Evolutionary conservation across 257 asterid genomes (phyloP).

Genomic region (Plantago ovata): DNA sequence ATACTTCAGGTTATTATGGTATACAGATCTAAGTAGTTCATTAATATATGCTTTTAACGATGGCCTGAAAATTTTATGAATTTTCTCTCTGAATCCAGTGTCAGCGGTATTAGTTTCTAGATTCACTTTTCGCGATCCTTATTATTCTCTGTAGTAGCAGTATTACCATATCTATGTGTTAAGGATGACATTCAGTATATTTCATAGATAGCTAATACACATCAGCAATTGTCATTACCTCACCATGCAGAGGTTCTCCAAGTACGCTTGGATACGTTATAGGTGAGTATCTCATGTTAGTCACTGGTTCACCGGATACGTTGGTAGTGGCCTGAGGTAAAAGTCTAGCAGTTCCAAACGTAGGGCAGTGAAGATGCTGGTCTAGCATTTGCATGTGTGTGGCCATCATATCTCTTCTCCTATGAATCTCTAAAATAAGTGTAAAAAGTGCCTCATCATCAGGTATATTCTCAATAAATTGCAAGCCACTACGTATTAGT

Average conservation of each 20-base stretch:
- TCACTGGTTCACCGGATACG: slow-evolving; percentile 71
- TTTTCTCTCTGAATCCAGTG: too few species aligned
- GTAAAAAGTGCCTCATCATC: slow-evolving; percentile 98
- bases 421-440: slow-evolving; percentile 84
- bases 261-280: slow-evolving; percentile 97
- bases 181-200: neutral
- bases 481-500: slow-evolving; percentile 85
- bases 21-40: too few species aligned
- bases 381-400: slow-evolving; percentile 98
- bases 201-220: neutral
- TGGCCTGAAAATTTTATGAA: too few species aligned
- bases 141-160: too few species aligned
- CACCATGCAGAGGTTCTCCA: slow-evolving; percentile 99
- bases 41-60: too few species aligned
- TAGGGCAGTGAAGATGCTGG: slow-evolving; percentile 96
- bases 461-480: slow-evolving; percentile 87
- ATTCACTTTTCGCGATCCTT: too few species aligned
- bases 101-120: too few species aligned
- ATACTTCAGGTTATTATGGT: too few species aligned
- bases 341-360: slow-evolving; percentile 94
- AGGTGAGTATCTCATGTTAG: slow-evolving; percentile 83
- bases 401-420: slow-evolving; percentile 96
- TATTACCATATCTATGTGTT: too few species aligned
- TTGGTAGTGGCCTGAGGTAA: slow-evolving; percentile 75
- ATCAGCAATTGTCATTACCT: slow-evolving; percentile 65